A percentile compares a stretch with the other conserved stretches of the same genome.
Evolutionary conservation across 768 basidiomycete species (phyloP).

Genomic region (Kwoniella heveanensis): DNA sequence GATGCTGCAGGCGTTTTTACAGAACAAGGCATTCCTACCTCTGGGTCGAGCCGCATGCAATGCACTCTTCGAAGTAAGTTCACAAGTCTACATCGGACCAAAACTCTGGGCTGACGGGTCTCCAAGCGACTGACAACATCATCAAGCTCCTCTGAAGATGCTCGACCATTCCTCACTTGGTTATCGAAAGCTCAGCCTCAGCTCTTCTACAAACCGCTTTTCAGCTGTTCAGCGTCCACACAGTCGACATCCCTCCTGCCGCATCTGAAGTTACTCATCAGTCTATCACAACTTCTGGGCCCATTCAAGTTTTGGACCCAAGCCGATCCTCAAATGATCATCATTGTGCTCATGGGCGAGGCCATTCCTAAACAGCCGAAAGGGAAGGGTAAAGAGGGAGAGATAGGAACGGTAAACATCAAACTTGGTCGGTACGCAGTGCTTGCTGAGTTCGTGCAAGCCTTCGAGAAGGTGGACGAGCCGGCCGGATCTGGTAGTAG

Average conservation of each 20-base stretch:
- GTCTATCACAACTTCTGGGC: slow-evolving; percentile 22
- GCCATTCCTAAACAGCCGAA: slow-evolving; percentile 26
- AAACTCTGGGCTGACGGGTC: background rate
- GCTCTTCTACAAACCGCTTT: slow-evolving; percentile 44
- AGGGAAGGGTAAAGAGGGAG: slow-evolving; percentile 37
- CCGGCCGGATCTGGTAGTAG: slow-evolving; percentile 12
- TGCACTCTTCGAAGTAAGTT: slow-evolving; percentile 26
- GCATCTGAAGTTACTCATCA: slow-evolving; percentile 24
- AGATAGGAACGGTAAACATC: slow-evolving; percentile 18
- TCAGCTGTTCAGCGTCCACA: slow-evolving; percentile 39
- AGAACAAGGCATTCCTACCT: slow-evolving; percentile 2
- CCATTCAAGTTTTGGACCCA: slow-evolving; percentile 33
- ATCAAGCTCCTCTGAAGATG: background rate
- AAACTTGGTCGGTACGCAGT: slow-evolving; percentile 45
- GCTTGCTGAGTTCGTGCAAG: slow-evolving; percentile 31
- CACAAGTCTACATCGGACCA: background rate
- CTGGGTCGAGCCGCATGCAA: slow-evolving; percentile 12
- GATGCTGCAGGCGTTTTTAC: slow-evolving; percentile 22
- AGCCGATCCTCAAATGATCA: slow-evolving; percentile 47
- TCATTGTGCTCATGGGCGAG: slow-evolving; percentile 45
- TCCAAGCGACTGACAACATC: background rate
- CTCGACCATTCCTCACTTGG: slow-evolving; percentile 27
- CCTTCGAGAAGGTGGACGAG: slow-evolving; percentile 26
- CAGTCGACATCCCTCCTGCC: slow-evolving; percentile 5
- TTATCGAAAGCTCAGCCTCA: slow-evolving; percentile 35